Base-by-base conservation (phyloP, 768 basidiomycete species). In the Hypsizygus marmoreus region DNA sequence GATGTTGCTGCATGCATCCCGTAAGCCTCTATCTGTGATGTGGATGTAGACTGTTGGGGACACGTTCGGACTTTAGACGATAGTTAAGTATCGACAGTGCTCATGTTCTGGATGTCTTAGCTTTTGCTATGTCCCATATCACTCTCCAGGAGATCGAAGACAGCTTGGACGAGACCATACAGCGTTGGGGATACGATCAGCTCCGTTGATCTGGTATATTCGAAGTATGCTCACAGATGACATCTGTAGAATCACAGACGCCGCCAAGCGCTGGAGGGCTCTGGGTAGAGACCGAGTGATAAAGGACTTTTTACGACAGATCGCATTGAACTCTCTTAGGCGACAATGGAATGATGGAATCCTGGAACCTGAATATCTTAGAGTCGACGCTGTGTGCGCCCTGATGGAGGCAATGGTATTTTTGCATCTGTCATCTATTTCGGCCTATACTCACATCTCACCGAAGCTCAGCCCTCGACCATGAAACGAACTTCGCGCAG, bases 101-200 rank as follows among this genome's bases (percentile, higher is more conserved):
- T 19, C 7, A 4, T 31, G 23, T 20, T 6, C 11, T 40, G 22
- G n/a, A 12, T 33, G 24, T 29, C 19, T 28, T 29, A 48, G 17
- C 28, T 28, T 28, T 23, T 11, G 19, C 39, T 20, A 54, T 54
- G 53, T 19, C 53, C 37, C 45, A 48, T 16, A 34, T 54, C 29
- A 50, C 49, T n/a, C 12, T 45, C 5, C 45, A 50, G 36, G 53
- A 54, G 32, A 55, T 51, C 16, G 47, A 55, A 14, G 47, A 50
- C 19, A 45, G 31, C 37, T 35, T 54, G 10, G 39, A 43, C 14
- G 45, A 32, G 26, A 50, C 49, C 23, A 47, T 40, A 2, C 37
- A 40, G 24, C 53, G 53, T 12, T 54, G 53, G 53, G 53, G 50
- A 25, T 43, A 43, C 33, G 53, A 54, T 54, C 26, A 50, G 53